Percentiles rank a stretch among this genome's conserved stretches.
Conservation (phyloP, 805 yeast species). For the Nakazawaea ishiwadae region DNA sequence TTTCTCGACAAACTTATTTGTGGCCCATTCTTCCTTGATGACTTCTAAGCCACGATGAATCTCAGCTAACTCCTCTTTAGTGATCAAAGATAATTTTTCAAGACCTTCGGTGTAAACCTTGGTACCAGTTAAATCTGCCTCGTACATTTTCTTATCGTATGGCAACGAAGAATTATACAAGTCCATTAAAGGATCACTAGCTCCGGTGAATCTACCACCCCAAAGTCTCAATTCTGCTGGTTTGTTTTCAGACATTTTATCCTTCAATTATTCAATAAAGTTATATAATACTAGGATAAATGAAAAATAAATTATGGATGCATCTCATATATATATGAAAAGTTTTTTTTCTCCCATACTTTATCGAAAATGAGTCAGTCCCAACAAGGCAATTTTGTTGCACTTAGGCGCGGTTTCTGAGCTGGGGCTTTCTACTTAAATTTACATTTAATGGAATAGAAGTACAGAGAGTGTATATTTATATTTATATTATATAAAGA, state of each 20-base stretch:
- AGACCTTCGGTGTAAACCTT: constrained; percentile 88
- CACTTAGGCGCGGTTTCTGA: constrained; percentile 5
- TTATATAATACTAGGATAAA: no score
- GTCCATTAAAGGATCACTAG: constrained; percentile 96
- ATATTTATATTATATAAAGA: neutral
- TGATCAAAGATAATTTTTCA: constrained; percentile 70
- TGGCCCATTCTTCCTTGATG: constrained; percentile 81
- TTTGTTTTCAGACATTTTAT: constrained; percentile 28
- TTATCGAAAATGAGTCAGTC: neutral
- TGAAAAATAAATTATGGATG: no score
- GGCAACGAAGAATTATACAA: constrained; percentile 95
- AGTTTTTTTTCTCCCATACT: neutral
- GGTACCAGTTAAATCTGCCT: constrained; percentile 92
- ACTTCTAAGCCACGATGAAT: constrained; percentile 78
- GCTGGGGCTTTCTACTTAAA: no score
- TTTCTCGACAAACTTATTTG: constrained; percentile 61
- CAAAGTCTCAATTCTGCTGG: constrained; percentile 76
- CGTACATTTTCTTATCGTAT: constrained; percentile 91
- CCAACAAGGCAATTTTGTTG: constrained; percentile 4
- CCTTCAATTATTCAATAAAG: no score
- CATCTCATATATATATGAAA: neutral
- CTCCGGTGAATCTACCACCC: constrained; percentile 99
- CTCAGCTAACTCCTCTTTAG: constrained; percentile 65
- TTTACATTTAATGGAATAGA: no score
- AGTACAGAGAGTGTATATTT: no score